These are phyloP conservation scores for Xylaria cubensis DNA, from an alignment of 495 filamentous ascomycete species.

Conservation along the genomic window DNA sequence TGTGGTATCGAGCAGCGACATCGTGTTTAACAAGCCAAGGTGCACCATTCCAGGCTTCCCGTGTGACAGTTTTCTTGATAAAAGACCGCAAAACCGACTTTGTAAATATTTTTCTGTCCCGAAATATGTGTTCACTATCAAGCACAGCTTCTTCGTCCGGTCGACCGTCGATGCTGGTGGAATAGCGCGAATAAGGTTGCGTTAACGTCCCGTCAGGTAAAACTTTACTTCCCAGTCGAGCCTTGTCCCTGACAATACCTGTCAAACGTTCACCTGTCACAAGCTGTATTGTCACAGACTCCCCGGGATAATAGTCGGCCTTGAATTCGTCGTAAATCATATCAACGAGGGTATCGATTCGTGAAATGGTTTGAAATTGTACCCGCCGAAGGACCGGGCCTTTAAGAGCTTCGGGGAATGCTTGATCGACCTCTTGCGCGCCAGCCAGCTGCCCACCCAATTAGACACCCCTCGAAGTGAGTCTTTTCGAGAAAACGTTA, in stretches of 20 bases:
- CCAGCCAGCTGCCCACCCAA: conserved; percentile 70
- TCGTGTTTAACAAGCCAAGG: conserved; percentile 94
- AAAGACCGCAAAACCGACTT: conserved; percentile 94
- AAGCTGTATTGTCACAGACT: conserved; percentile 77
- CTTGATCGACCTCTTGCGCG: conserved; percentile 85
- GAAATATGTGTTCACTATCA: conserved; percentile 80
- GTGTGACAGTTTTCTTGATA: conserved; percentile 89
- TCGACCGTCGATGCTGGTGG: conserved; percentile 73
- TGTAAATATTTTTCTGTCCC: conserved; percentile 92
- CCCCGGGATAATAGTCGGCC: conserved; percentile 91
- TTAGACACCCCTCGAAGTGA: conserved; percentile 30
- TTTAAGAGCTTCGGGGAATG: conserved; percentile 89
- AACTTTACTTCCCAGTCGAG: conserved; percentile 67
- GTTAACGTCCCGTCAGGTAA: conserved; percentile 69
- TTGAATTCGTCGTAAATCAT: conserved; percentile 80
- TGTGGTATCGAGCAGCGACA: conserved; percentile 82
- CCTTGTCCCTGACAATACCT: conserved; percentile 86
- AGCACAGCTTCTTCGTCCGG: conserved; percentile 77
- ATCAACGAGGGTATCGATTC: conserved; percentile 86
- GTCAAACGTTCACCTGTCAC: conserved; percentile 72
- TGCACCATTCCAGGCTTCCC: conserved; percentile 91
- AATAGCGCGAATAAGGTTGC: conserved; percentile 77
- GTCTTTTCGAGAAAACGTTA: conserved; percentile 15
- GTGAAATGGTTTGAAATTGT: conserved; percentile 88
- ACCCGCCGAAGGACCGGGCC: conserved; percentile 88